Evolutionary conservation across 352 stramenopile species (phyloP), one percentile per base, ranked within the genome.

Genomic region (Phytopythium kandeliae): DNA sequence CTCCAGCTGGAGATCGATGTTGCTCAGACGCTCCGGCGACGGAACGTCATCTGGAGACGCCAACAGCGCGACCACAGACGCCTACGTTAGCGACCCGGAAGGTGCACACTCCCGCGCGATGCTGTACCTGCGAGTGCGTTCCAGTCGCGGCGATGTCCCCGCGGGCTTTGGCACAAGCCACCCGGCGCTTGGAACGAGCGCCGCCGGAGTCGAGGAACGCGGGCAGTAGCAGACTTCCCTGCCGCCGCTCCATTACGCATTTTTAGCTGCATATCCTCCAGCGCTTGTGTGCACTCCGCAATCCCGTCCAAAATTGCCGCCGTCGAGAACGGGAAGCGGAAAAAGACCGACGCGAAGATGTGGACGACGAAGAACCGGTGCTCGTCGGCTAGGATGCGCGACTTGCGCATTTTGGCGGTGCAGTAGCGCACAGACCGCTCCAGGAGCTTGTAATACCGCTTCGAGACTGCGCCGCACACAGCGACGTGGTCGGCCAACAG

Each of bases 291-390:
- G 57, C 67, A 80, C 33, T 84, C 63, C 21, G 82, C 35, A 1
- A 91, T 47, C 15, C 74, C 72, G 26, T 83, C 57, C 49, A 90
- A 54, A 3, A 93, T 40, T 30, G 67, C 66, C 7, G 64, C 41
- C 3, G 57, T 63, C 3, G 72, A 40, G 38, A 71, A 67, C 17
- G 78, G 78, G 47, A 89, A 93, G 28, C 82, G 79, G 42, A 90
- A 86, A 55, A 73, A 88, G 30, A 89, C 65, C 4, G 63, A 63
- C 6, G 71, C 76, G 59, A 74, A 90, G 9, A 90, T 63, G 54
- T 93, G 82, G 15, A 73, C 71, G 10, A 80, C 72, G 45, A 93
- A 89, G 31, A 85, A 71, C 12, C 76, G 71, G 41, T 90, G 69
- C 46, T 93, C 82, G 49, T 91, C 78, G 5, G 80, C 60, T 34